These are phyloP conservation scores for Emmonsia crescens DNA, from an alignment of 2,329 filamentous ascomycete genomes.

Conservation along the genomic window DNA sequence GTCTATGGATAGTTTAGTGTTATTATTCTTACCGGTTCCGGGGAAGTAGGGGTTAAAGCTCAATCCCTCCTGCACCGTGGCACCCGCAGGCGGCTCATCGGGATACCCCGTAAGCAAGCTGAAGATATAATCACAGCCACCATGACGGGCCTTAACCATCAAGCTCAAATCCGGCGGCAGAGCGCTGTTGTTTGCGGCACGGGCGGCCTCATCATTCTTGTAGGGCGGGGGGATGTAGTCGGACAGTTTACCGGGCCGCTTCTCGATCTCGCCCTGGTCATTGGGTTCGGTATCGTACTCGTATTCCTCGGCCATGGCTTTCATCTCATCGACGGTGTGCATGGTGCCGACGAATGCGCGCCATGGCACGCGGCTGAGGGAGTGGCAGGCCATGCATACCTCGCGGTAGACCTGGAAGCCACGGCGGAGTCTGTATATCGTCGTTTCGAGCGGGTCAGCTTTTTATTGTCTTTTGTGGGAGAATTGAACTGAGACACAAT, in stretches of 20 bases:
- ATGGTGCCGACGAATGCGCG: conserved; percentile 79
- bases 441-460: conserved; percentile 15
- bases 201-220: conserved; percentile 98
- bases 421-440: conserved; percentile 67
- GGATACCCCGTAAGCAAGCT: conserved; percentile 92
- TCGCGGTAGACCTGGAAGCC: conserved; percentile 99
- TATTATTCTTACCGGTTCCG: conserved; percentile 57
- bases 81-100: conserved; percentile 87
- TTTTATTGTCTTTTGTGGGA: conserved; percentile 5
- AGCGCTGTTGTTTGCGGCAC: conserved; percentile 96
- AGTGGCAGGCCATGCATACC: conserved; percentile 97
- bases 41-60: conserved; percentile 99
- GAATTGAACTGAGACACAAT: neutral
- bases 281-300: conserved; percentile 98
- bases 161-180: conserved; percentile 93
- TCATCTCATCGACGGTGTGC: conserved; percentile 96
- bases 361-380: conserved; percentile 86
- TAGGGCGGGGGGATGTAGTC: conserved; percentile 93
- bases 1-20: neutral
- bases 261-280: conserved; percentile 94
- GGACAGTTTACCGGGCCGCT: conserved; percentile 95
- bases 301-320: conserved; percentile 92
- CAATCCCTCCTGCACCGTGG: conserved; percentile 71
- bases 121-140: conserved; percentile 98
- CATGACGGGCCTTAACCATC: conserved; percentile 96